A percentile compares a stretch with the other conserved stretches of the same genome.
Evolutionary conservation across 306 rosid genomes (phyloP).

Genomic region (Astragalus membranaceus): DNA sequence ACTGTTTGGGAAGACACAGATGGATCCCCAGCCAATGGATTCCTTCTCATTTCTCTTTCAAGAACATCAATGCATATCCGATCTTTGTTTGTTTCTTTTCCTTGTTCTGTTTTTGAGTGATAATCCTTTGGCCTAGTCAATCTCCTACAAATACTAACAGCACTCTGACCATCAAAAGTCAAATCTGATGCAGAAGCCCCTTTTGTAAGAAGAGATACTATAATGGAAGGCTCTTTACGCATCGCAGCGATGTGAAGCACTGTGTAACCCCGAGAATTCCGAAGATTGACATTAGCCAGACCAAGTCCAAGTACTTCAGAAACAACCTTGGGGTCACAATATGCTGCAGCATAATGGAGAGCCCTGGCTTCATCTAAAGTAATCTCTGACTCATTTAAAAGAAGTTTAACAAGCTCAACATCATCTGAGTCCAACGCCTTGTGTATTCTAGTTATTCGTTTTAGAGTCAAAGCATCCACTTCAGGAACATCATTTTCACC

Average conservation of each 20-base stretch:
- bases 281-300: conserved; percentile 59
- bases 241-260: conserved; percentile 89
- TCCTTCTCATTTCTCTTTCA: conserved; percentile 84
- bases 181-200: conserved; percentile 68
- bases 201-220: conserved; percentile 61
- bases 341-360: conserved; percentile 87
- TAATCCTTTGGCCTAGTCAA: conserved; percentile 86
- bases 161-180: conserved; percentile 70
- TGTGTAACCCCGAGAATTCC: conserved; percentile 60
- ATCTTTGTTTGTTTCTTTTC: conserved; percentile 79
- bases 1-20: conserved; percentile 35
- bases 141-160: conserved; percentile 84
- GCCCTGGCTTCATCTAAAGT: conserved; percentile 74
- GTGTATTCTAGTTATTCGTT: conserved; percentile 64
- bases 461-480: conserved; percentile 38
- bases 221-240: conserved; percentile 76
- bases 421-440: conserved; percentile 90
- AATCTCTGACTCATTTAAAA: conserved; percentile 56
- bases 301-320: conserved; percentile 65
- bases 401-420: conserved; percentile 76
- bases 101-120: conserved; percentile 45
- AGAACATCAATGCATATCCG: conserved; percentile 84
- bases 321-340: conserved; percentile 93
- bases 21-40: conserved; percentile 50
- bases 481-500: conserved; percentile 30